These are phyloP conservation scores for Sporisorium graminicola DNA, from an alignment of 1,284 basidiomycete species.

Conservation along the genomic window DNA sequence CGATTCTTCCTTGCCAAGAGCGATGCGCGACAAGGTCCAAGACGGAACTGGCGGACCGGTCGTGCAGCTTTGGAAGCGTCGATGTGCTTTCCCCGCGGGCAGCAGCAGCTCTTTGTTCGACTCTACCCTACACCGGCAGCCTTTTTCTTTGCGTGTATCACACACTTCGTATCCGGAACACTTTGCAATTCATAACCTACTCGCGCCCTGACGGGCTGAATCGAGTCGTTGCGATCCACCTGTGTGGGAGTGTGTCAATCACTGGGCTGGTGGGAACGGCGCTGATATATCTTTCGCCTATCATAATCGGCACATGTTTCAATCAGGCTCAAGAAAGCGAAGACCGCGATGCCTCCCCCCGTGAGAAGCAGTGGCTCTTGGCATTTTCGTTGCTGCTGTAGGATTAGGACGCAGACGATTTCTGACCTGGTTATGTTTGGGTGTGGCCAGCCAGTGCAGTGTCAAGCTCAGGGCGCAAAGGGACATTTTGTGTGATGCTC, in stretches of 20 bases:
- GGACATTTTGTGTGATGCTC: neutral
- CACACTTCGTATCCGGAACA: neutral
- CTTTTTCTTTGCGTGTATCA: neutral
- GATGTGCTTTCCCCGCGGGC: constrained; percentile 2
- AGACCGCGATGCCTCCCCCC: constrained; percentile 13
- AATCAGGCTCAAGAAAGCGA: constrained; percentile 7
- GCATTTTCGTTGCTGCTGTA: neutral
- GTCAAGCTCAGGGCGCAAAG: constrained; percentile 6
- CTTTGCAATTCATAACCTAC: neutral
- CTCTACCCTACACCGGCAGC: neutral
- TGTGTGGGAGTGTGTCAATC: neutral
- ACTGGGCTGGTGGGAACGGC: neutral
- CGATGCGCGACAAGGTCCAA: neutral
- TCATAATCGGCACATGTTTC: neutral
- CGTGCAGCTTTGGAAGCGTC: neutral
- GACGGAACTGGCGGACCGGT: constrained; percentile 12
- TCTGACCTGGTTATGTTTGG: neutral
- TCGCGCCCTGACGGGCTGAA: neutral
- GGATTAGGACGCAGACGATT: neutral
- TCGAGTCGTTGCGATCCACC: neutral
- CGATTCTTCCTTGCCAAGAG: neutral
- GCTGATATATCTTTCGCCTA: neutral
- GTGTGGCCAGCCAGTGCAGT: neutral
- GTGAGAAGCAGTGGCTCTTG: constrained; percentile 6
- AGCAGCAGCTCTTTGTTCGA: neutral